Evolutionary conservation across 345 rosid genomes (phyloP), one percentile per base, ranked within the genome.

Genomic region (Lagerstroemia speciosa): DNA sequence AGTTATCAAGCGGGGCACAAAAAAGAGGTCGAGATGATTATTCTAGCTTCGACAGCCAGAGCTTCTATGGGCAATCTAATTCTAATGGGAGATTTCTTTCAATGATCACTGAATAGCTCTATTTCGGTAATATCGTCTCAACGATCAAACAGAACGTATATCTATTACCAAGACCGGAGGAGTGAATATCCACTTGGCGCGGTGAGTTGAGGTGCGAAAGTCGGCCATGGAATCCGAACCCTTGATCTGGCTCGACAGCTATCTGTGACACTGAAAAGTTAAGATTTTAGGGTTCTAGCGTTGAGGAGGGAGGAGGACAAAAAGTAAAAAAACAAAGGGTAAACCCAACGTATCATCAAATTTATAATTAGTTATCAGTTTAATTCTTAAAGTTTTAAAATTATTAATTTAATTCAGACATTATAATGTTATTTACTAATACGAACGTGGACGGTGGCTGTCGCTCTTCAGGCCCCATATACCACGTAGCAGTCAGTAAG

Each of bases 171-270:
- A 86, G 70, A 78, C 80, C 53, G 84, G 87, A 72, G 91, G 96
- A 75, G 89, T 81, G 85, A 89, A 86, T 74, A 93, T 85, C 98
- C 98, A 93, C 76, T 83, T 93, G 74, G 90, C 85, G 30, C 86
- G 82, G 83, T 93, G 98, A 68, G 94, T 86, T 8, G 98, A 93
- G 66, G 94, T 81, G 73, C 81, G 90, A 68, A 93, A 93, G 86
- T 93, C 94, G 62, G 97, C 92, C 98, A 93, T 93, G 38, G 62
- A 50, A 16, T 24, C 34, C 24, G 71, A 68, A 10, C 3, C 46
- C 68, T n/a, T 26, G 30, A 68, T 8, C 60, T 6, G 14, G 10
- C 29, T n/a, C 12, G 60, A 53, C 11, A 8, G 29, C 8, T n/a
- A 53, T 53, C 29, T 53, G 9, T 14, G 30, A 53, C 29, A 53